Percentiles rank a stretch among this genome's conserved stretches.
These are phyloP conservation scores for Fusarium algeriense DNA, from an alignment of 2,329 filamentous ascomycete species.

Conservation along the genomic window DNA sequence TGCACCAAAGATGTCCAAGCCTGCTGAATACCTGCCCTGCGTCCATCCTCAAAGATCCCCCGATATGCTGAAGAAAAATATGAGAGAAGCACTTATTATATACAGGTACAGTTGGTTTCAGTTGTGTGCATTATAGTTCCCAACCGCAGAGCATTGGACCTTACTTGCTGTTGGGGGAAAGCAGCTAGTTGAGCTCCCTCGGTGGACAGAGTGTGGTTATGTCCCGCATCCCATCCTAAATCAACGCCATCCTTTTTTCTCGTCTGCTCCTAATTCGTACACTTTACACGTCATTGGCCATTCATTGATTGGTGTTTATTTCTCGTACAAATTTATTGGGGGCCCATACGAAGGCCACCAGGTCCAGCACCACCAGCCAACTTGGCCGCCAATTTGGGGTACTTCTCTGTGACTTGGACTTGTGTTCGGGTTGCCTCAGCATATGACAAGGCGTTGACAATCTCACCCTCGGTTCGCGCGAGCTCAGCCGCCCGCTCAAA, in stretches of 20 bases:
- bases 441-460: slow-evolving; percentile 95
- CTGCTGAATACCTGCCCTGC: slow-evolving; percentile 35
- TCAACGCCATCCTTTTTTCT: slow-evolving; percentile 38
- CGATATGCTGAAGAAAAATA: slow-evolving; percentile 27
- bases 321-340: slow-evolving; percentile 47
- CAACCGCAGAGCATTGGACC: slow-evolving; percentile 46
- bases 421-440: slow-evolving; percentile 97
- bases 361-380: slow-evolving; percentile 60
- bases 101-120: slow-evolving; percentile 48
- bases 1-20: slow-evolving; percentile 32
- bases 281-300: slow-evolving; percentile 45
- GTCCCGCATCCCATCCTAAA: slow-evolving; percentile 32
- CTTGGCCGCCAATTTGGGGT: slow-evolving; percentile 81
- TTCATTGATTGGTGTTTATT: slow-evolving; percentile 31
- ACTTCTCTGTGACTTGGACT: slow-evolving; percentile 90
- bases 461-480: slow-evolving; percentile 92
- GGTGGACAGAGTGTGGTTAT: slow-evolving; percentile 25
- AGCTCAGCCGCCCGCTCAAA: slow-evolving; percentile 97
- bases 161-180: slow-evolving; percentile 43
- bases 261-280: slow-evolving; percentile 46
- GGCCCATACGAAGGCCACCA: slow-evolving; percentile 54
- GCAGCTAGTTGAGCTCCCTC: slow-evolving; percentile 33
- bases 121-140: slow-evolving; percentile 48
- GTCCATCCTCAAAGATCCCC: slow-evolving; percentile 33
- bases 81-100: slow-evolving; percentile 49